phyloP scores from a whole-genome alignment of 345 rosid genomes.

The Citrus maxima region DNA sequence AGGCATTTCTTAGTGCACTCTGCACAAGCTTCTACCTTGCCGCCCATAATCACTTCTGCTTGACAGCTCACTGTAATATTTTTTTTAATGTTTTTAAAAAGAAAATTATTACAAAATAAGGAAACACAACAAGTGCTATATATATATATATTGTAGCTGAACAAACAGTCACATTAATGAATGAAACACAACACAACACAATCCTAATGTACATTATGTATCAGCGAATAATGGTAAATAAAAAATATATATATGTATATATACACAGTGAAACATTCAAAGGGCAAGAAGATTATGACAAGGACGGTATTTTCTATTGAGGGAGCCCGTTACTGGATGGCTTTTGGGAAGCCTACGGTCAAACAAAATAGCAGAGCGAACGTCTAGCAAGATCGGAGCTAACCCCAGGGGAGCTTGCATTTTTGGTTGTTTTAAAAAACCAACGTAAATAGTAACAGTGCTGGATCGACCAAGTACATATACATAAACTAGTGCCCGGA shows the following conservation, averaged over 20 bases:
- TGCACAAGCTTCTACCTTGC: conserved; percentile 23
- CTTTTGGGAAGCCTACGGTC: too few species aligned
- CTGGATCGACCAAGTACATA: too few species aligned
- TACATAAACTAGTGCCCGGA: too few species aligned
- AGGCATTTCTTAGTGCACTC: conserved; percentile 27
- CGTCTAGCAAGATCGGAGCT: too few species aligned
- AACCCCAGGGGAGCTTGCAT: too few species aligned
- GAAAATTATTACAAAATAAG: neutral
- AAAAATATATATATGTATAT: too few species aligned
- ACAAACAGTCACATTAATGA: neutral
- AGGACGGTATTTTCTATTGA: too few species aligned
- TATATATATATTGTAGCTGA: neutral
- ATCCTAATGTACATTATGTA: neutral
- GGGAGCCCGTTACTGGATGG: too few species aligned
- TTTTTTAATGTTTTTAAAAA: neutral
- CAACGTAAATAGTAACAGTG: too few species aligned
- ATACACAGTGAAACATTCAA: neutral
- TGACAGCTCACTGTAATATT: neutral
- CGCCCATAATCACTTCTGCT: conserved; percentile 9
- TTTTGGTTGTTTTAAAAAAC: too few species aligned
- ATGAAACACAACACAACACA: neutral
- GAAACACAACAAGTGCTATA: neutral
- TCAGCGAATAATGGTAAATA: neutral
- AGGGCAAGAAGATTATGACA: neutral
- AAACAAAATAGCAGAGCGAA: too few species aligned